These are phyloP conservation scores for Boehmeria nivea DNA, from an alignment of 306 rosid species.

Conservation along the genomic window DNA sequence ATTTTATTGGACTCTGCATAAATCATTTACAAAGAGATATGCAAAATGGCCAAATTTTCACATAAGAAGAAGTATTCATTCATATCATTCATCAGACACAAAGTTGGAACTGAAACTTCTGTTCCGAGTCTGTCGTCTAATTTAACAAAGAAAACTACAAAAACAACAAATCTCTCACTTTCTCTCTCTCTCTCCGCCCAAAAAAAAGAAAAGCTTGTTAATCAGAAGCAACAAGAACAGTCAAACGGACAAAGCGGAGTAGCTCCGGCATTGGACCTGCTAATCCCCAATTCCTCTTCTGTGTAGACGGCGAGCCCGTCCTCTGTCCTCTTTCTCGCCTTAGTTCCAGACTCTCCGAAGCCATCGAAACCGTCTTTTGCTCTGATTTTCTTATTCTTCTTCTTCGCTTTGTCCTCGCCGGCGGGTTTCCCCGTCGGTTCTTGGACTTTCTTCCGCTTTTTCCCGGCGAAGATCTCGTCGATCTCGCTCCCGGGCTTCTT, in stretches of 20 bases:
- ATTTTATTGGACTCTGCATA: too few relatives aligned
- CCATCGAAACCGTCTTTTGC: conserved; percentile 20
- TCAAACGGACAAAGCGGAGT: conserved; percentile 84
- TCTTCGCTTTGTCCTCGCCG: conserved; percentile 13
- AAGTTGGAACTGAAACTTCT: too few relatives aligned
- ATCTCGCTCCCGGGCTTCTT: conserved; percentile 45
- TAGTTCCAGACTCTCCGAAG: conserved; percentile 30
- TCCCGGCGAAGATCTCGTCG: conserved; percentile 63
- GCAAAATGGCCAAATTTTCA: too few relatives aligned
- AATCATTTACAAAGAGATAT: too few relatives aligned
- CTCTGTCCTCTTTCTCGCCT: conserved; percentile 39
- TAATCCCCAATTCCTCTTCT: conserved; percentile 63
- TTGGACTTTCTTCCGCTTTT: conserved; percentile 51
- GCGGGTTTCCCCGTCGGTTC: conserved; percentile 20
- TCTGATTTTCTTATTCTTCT: conserved; percentile 25
- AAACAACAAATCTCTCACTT: too few relatives aligned
- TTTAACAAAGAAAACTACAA: too few relatives aligned
- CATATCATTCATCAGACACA: too few relatives aligned
- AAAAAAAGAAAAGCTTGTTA: too few relatives aligned
- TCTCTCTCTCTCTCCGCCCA: too few relatives aligned
- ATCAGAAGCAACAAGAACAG: conserved; percentile 77
- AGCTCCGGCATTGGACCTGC: conserved; percentile 54
- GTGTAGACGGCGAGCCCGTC: conserved; percentile 48
- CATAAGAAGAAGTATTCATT: too few relatives aligned
- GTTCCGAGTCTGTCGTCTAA: too few relatives aligned